Conservation (phyloP, 1,284 basidiomycete genomes). For the Sporisorium reilianum region DNA sequence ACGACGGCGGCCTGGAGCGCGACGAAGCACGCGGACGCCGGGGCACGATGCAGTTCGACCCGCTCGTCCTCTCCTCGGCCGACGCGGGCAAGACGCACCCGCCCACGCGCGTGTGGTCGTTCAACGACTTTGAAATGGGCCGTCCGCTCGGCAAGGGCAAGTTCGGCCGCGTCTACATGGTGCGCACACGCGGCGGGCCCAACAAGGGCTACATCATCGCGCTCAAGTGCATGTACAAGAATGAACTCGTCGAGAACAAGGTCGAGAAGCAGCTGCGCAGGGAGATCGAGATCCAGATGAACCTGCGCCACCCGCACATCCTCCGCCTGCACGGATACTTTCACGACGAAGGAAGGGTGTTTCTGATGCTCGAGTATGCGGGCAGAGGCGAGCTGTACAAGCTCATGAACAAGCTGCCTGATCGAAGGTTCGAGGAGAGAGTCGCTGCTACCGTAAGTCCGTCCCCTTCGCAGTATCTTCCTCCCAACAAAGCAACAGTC, state of each 20-base stretch:
- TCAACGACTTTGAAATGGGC: slow-evolving; percentile 92
- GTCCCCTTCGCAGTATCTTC: slow-evolving; percentile 35
- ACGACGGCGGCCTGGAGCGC: slow-evolving; percentile 69
- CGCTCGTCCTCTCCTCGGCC: slow-evolving; percentile 34
- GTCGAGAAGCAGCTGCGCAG: slow-evolving; percentile 84
- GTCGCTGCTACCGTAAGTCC: slow-evolving; percentile 76
- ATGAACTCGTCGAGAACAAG: slow-evolving; percentile 86
- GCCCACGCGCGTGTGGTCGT: slow-evolving; percentile 76
- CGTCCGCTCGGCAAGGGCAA: slow-evolving; percentile 97
- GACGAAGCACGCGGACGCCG: slow-evolving; percentile 67
- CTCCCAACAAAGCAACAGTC: not conserved
- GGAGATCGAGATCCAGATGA: slow-evolving; percentile 99
- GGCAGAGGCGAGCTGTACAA: slow-evolving; percentile 96
- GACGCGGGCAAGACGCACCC: slow-evolving; percentile 42
- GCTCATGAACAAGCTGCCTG: slow-evolving; percentile 80
- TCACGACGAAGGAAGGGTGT: slow-evolving; percentile 97
- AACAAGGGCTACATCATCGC: slow-evolving; percentile 83
- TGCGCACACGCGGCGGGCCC: slow-evolving; percentile 79
- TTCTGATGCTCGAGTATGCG: slow-evolving; percentile 96
- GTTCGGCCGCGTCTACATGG: slow-evolving; percentile 98
- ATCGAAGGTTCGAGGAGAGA: slow-evolving; percentile 86
- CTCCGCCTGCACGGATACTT: slow-evolving; percentile 95
- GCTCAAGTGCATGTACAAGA: slow-evolving; percentile 96
- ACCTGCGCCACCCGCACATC: slow-evolving; percentile 94
- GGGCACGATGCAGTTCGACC: slow-evolving; percentile 36